Evolutionary conservation across 129 eudicot species (phyloP).

Genomic region (Kitagawia praeruptora): DNA sequence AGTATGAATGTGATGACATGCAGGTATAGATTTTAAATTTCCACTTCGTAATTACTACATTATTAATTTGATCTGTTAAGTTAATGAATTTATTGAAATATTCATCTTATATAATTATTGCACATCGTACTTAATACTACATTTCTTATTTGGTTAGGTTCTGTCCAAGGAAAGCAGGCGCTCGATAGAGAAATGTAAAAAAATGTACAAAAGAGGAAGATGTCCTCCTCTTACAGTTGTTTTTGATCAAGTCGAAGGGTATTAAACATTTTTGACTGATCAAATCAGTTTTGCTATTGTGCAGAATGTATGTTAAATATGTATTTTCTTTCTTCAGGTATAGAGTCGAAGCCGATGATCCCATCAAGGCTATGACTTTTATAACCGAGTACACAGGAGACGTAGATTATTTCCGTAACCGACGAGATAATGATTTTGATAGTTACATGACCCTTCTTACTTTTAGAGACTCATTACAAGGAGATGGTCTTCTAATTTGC

Average conservation of each 20-base stretch:
- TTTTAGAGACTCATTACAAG: conserved; percentile 30
- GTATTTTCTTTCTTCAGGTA: conserved; percentile 27
- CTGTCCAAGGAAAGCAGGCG: conserved; percentile 44
- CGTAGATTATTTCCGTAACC: conserved; percentile 69
- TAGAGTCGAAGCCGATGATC: conserved; percentile 61
- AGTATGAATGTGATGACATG: conserved; percentile 57
- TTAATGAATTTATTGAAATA: not conserved
- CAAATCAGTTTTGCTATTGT: not conserved
- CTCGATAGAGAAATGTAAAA: conserved; percentile 41
- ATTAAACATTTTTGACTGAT: not conserved
- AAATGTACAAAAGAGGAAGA: conserved; percentile 54
- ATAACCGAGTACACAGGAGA: conserved; percentile 70
- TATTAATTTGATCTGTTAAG: not conserved
- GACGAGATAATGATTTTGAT: conserved; percentile 62
- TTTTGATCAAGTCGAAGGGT: conserved; percentile 52
- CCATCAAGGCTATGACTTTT: conserved; percentile 55
- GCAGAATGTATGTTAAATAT: not conserved
- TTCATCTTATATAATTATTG: conserved; percentile 5
- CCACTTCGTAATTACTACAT: not conserved
- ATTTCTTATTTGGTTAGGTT: conserved; percentile 38
- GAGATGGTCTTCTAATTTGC: conserved; percentile 42
- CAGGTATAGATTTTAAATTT: conserved; percentile 32
- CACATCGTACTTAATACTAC: not conserved
- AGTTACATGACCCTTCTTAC: conserved; percentile 65
- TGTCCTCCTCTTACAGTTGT: conserved; percentile 60